Evolutionary conservation across 75 land plant genomes (phyloP).

Genomic region (Ceratopteris richardii): DNA sequence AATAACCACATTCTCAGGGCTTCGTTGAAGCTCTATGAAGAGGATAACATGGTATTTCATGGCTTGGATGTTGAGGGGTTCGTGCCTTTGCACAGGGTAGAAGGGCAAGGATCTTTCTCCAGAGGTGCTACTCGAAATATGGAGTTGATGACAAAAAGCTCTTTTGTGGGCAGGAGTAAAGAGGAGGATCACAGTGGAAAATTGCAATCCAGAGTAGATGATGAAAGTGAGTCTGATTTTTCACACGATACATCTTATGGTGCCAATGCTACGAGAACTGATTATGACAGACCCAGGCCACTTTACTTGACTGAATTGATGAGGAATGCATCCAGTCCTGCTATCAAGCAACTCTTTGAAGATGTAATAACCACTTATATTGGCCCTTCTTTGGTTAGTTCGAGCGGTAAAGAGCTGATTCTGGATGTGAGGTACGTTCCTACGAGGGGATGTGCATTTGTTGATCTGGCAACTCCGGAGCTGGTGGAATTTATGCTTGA

Average conservation of each 20-base stretch:
- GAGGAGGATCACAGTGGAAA: not conserved
- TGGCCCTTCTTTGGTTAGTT: constrained; percentile 18
- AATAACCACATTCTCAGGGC: constrained; percentile 13
- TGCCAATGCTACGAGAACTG: not conserved
- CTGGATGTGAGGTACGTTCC: constrained; percentile 25
- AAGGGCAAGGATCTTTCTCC: constrained; percentile 9
- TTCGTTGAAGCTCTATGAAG: constrained; percentile 13
- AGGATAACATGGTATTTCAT: constrained; percentile 18
- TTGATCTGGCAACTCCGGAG: constrained; percentile 26
- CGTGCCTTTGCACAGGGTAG: not conserved
- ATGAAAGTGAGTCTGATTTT: constrained; percentile 8
- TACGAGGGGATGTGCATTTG: constrained; percentile 28
- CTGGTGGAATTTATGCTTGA: constrained; percentile 35
- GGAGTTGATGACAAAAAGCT: not conserved
- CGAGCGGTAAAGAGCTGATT: constrained; percentile 15
- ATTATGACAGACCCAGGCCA: constrained; percentile 14
- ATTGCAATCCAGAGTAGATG: not conserved
- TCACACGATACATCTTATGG: not conserved
- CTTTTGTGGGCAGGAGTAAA: not conserved
- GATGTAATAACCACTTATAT: constrained; percentile 19
- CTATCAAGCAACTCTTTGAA: constrained; percentile 24
- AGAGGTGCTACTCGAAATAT: not conserved
- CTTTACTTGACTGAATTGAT: constrained; percentile 24
- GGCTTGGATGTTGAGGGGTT: constrained; percentile 17
- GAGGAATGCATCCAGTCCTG: constrained; percentile 15